These are phyloP conservation scores for Vitis riparia DNA, from an alignment of 164 flowering plant species.

Conservation along the genomic window DNA sequence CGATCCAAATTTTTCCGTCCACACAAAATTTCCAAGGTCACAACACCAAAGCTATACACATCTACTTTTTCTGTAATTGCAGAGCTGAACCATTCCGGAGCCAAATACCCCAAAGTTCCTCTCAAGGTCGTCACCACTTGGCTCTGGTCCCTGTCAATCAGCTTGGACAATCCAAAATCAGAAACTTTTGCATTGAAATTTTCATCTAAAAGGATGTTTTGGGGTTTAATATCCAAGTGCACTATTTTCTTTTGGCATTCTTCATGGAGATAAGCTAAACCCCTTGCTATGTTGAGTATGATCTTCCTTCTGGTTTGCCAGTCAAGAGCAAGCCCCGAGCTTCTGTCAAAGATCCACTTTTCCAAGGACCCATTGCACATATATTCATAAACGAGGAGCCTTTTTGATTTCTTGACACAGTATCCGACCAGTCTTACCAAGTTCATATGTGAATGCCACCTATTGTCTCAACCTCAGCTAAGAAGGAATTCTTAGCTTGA, in stretches of 20 bases:
- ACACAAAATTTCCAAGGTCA: background rate
- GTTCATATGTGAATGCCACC: conserved; percentile 5
- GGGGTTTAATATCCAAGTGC: no score
- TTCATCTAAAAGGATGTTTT: no score
- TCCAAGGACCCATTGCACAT: conserved; percentile 5
- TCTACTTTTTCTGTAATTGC: background rate
- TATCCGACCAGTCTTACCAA: conserved; percentile 29
- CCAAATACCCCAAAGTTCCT: no score
- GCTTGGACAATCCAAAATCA: no score
- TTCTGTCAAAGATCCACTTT: background rate
- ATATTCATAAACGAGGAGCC: conserved; percentile 23
- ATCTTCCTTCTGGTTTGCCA: background rate
- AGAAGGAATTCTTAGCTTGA: conserved; percentile 2
- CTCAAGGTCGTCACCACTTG: no score
- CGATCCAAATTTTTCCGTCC: background rate
- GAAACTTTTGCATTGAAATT: no score
- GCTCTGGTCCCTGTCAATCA: no score
- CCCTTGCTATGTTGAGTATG: no score
- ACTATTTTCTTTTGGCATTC: no score
- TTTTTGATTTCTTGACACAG: conserved; percentile 33
- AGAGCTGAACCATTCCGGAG: no score
- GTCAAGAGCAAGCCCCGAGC: background rate
- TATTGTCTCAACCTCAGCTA: conserved; percentile 6
- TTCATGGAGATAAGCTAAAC: no score
- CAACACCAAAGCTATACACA: background rate